Evolutionary conservation across 352 stramenopile species (phyloP).

Genomic region (Peronospora farinosa): DNA sequence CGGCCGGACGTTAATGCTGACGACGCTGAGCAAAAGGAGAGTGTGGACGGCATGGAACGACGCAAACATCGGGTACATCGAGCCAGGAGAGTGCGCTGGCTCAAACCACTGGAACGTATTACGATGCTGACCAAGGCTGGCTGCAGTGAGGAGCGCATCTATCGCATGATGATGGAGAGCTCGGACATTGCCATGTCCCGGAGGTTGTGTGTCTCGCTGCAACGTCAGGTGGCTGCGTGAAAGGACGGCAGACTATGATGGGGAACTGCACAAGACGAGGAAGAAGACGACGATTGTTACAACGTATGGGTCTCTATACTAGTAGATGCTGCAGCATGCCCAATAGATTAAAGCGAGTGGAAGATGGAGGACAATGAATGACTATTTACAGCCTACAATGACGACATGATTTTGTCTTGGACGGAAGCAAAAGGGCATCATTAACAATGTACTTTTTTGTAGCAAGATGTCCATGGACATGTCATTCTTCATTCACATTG

Average conservation of each 20-base stretch:
- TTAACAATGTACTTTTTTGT: not conserved
- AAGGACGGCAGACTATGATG: not conserved
- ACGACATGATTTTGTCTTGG: not conserved
- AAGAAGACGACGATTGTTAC: not conserved
- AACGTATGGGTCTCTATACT: not conserved
- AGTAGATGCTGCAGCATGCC: not conserved
- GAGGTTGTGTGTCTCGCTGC: constrained; percentile 1
- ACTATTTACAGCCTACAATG: constrained; percentile 4
- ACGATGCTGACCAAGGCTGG: constrained; percentile 39
- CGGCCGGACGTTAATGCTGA: not conserved
- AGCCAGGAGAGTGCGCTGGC: constrained; percentile 37
- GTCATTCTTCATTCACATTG: not conserved
- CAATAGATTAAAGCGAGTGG: not conserved
- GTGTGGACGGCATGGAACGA: constrained; percentile 6
- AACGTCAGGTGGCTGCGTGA: constrained; percentile 4
- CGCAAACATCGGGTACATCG: constrained; percentile 8
- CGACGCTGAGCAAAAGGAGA: constrained; percentile 8
- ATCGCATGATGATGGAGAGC: constrained; percentile 51
- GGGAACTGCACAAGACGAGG: not conserved
- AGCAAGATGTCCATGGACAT: not conserved
- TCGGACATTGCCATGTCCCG: constrained; percentile 48
- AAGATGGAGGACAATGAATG: constrained; percentile 1
- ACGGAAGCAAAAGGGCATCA: not conserved
- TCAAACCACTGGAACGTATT: constrained; percentile 50
- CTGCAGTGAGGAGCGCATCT: constrained; percentile 47